phyloP scores from a whole-genome alignment of 2,329 filamentous ascomycete species.

The Colletotrichum sp. region DNA sequence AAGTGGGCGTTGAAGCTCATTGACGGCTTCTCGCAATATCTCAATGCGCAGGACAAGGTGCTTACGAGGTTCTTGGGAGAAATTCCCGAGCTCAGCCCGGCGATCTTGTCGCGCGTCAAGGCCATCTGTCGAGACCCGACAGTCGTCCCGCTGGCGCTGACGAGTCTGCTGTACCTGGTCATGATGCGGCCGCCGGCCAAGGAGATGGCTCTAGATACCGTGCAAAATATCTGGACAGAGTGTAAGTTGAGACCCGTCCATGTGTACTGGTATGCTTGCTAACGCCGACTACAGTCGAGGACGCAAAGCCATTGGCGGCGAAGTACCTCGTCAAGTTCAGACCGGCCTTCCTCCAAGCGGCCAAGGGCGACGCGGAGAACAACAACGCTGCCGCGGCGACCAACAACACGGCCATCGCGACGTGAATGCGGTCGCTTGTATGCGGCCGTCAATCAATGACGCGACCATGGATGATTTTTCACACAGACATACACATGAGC shows the following conservation, averaged over 20 bases:
- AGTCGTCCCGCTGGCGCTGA: slow-evolving; percentile 66
- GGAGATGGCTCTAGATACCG: slow-evolving; percentile 66
- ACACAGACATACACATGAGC: background rate
- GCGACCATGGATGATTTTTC: background rate
- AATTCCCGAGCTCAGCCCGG: slow-evolving; percentile 77
- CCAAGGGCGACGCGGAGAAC: slow-evolving; percentile 27
- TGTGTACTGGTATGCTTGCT: background rate
- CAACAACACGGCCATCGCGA: slow-evolving; percentile 30
- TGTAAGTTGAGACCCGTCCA: slow-evolving; percentile 49
- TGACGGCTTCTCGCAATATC: slow-evolving; percentile 86
- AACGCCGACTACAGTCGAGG: slow-evolving; percentile 53
- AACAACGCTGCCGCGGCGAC: slow-evolving; percentile 21
- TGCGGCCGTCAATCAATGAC: background rate
- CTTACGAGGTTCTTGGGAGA: slow-evolving; percentile 91
- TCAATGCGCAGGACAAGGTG: slow-evolving; percentile 90
- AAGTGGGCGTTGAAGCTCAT: slow-evolving; percentile 82
- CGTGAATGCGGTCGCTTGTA: slow-evolving; percentile 23
- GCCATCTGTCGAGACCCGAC: slow-evolving; percentile 69
- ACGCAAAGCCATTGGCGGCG: slow-evolving; percentile 64
- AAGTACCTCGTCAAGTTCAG: slow-evolving; percentile 69
- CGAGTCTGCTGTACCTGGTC: slow-evolving; percentile 69
- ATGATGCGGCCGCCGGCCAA: slow-evolving; percentile 71
- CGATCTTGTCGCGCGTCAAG: slow-evolving; percentile 76
- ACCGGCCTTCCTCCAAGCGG: slow-evolving; percentile 51
- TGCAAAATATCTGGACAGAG: slow-evolving; percentile 71